Percentiles rank a stretch among this genome's conserved stretches.
These are phyloP conservation scores for Rhodamnia rubescens DNA, from an alignment of 345 rosid species.

Conservation along the genomic window DNA sequence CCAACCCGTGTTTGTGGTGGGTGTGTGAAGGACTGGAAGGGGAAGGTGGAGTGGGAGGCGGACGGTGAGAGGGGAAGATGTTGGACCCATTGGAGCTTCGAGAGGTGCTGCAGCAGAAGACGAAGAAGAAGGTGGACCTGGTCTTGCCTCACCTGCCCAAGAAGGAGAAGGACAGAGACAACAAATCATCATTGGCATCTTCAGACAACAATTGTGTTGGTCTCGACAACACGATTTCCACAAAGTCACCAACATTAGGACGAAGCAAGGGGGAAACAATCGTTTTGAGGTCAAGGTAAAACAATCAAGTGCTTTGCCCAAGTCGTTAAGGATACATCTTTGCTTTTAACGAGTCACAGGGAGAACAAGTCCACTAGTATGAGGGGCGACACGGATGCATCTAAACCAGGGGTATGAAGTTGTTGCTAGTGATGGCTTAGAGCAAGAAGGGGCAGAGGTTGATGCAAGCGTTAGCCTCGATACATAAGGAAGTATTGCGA, in stretches of 20 bases:
- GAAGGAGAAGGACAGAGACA: neutral
- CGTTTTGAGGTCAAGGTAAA: conserved; percentile 37
- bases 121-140: conserved; percentile 57
- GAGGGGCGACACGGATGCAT: conserved; percentile 30
- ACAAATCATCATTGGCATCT: conserved; percentile 9
- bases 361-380: conserved; percentile 29
- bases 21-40: conserved; percentile 30
- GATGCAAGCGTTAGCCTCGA: conserved; percentile 19
- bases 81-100: conserved; percentile 37
- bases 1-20: neutral
- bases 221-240: too few relatives aligned
- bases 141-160: conserved; percentile 67
- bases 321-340: conserved; percentile 78
- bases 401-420: conserved; percentile 21
- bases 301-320: conserved; percentile 54
- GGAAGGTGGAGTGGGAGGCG: conserved; percentile 30
- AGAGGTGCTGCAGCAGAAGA: conserved; percentile 32
- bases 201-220: conserved; percentile 1
- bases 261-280: too few relatives aligned
- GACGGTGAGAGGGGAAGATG: conserved; percentile 54
- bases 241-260: too few relatives aligned
- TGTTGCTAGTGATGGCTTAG: conserved; percentile 25
- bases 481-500: conserved; percentile 12
- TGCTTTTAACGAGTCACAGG: conserved; percentile 61
- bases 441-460: conserved; percentile 33